A percentile compares a stretch with the other conserved stretches of the same genome.
phyloP scores from a whole-genome alignment of 2,329 filamentous ascomycete genomes.

The Phyllosticta capitalensis region DNA sequence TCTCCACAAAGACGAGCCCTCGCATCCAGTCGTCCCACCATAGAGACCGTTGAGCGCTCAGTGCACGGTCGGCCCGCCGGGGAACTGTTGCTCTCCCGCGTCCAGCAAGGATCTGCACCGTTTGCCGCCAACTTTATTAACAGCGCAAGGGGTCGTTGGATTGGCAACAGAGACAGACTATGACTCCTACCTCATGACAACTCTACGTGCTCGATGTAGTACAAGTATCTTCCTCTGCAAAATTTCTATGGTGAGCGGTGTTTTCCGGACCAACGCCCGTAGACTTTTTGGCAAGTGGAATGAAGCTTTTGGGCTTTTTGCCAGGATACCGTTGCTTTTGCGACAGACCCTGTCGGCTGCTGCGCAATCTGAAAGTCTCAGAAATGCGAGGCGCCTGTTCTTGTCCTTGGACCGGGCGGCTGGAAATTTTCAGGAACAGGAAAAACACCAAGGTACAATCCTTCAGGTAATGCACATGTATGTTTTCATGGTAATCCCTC shows the following conservation, averaged over 20 bases:
- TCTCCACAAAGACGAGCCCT: background rate
- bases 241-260: background rate
- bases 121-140: background rate
- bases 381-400: background rate
- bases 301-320: background rate
- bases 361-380: background rate
- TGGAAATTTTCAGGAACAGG: background rate
- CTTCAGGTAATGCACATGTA: background rate
- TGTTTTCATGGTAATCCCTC: background rate
- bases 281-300: background rate
- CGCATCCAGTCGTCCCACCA: background rate
- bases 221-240: background rate
- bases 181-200: background rate
- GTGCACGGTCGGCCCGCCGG: background rate
- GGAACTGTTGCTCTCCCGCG: background rate
- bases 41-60: background rate
- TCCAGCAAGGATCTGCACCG: background rate
- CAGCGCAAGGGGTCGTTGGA: background rate
- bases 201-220: background rate
- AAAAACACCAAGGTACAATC: background rate
- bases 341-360: background rate
- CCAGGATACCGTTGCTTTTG: background rate
- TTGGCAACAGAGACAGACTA: background rate
- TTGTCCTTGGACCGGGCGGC: background rate
- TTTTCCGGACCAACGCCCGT: background rate